Conservation (phyloP, 306 rosid species). For the Neltuma alba region DNA sequence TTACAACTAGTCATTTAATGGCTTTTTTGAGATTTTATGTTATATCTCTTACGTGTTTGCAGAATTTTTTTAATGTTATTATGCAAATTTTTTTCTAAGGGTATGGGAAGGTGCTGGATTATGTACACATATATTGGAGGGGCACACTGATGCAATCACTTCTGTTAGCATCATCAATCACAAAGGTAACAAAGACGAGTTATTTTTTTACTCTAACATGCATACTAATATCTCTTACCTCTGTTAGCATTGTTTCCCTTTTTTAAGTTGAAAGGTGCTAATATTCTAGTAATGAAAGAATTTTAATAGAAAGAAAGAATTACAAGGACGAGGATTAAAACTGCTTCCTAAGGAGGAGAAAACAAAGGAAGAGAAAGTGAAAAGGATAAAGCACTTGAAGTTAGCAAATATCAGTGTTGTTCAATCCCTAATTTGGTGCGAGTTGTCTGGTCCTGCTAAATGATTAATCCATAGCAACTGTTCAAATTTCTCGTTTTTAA, state of each 20-base stretch:
- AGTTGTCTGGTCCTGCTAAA: slow-evolving; percentile 4
- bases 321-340: neutral
- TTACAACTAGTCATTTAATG: slow-evolving; percentile 1
- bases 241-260: neutral
- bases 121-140: slow-evolving; percentile 82
- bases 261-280: neutral
- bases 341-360: neutral
- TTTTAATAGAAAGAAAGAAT: neutral
- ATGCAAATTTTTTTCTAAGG: slow-evolving; percentile 45
- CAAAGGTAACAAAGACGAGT: slow-evolving; percentile 51
- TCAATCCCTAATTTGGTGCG: neutral
- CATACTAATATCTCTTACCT: neutral
- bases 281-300: neutral
- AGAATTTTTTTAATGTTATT: slow-evolving; percentile 5
- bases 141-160: slow-evolving; percentile 75
- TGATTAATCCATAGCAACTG: too few relatives aligned
- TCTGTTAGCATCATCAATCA: slow-evolving; percentile 67
- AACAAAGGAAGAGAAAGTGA: neutral
- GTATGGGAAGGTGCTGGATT: slow-evolving; percentile 76
- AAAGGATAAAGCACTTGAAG: neutral
- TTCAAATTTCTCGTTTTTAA: too few relatives aligned
- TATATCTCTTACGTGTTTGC: slow-evolving; percentile 22
- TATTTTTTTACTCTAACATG: neutral
- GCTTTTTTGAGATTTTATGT: slow-evolving; percentile 3
- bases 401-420: neutral